Percentiles rank a stretch among this genome's conserved stretches.
These are phyloP conservation scores for Penicillium canescens DNA, from an alignment of 495 filamentous ascomycete species.

Conservation along the genomic window DNA sequence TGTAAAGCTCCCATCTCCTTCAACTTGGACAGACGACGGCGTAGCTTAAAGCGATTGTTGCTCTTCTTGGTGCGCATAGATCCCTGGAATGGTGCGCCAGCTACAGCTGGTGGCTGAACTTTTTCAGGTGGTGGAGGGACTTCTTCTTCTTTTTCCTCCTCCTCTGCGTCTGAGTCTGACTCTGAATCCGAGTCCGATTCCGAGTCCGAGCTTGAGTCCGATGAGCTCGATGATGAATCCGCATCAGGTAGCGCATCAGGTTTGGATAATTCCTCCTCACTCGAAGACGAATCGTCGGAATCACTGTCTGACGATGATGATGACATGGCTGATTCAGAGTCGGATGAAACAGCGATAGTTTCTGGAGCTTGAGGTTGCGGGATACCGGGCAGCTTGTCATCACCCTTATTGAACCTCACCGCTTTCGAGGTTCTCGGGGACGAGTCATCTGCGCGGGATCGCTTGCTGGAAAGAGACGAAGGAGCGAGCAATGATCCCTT, in stretches of 20 bases:
- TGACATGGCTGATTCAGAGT: conserved; percentile 10
- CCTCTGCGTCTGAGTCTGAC: conserved; percentile 32
- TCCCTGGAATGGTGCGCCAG: conserved; percentile 43
- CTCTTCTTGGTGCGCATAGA: conserved; percentile 51
- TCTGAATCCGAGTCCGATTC: conserved; percentile 30
- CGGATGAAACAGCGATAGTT: not conserved
- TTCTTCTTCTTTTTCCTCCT: conserved; percentile 9
- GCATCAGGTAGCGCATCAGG: not conserved
- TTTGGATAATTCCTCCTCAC: conserved; percentile 1
- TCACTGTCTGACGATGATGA: conserved; percentile 24
- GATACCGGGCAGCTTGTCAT: conserved; percentile 3
- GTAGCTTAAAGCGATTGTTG: conserved; percentile 53
- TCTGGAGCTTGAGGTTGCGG: not conserved
- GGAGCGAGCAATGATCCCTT: conserved; percentile 17
- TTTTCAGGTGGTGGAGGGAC: not conserved
- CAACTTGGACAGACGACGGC: conserved; percentile 47
- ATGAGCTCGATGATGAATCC: conserved; percentile 2
- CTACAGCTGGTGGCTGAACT: not conserved
- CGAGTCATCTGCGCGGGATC: conserved; percentile 21
- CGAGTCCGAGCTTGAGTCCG: conserved; percentile 14
- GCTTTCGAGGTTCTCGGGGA: conserved; percentile 35
- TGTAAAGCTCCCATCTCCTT: conserved; percentile 52
- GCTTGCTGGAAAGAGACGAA: conserved; percentile 30
- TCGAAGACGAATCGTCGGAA: conserved; percentile 23
- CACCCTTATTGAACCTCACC: conserved; percentile 32